Percentiles rank a stretch among this genome's conserved stretches.
Conservation (phyloP, 192 early-diverging fungal genomes). For the Backusella tarrabulga region DNA sequence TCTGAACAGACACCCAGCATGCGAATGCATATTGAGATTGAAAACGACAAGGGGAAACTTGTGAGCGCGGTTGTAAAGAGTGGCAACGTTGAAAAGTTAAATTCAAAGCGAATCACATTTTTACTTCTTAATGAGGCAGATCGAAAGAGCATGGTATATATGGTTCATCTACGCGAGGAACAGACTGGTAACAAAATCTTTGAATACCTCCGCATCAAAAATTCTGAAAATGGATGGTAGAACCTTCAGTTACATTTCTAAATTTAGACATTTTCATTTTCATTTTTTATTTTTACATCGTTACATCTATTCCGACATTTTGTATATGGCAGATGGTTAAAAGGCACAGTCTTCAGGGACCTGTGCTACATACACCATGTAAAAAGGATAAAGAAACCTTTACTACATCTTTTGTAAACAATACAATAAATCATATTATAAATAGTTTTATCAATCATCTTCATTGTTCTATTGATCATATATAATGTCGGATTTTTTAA, state of each 20-base stretch:
- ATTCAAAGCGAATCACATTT: conserved; percentile 46
- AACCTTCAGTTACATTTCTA: background rate
- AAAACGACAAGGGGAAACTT: conserved; percentile 41
- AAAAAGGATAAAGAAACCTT: background rate
- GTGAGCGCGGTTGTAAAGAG: conserved; percentile 48
- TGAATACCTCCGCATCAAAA: conserved; percentile 42
- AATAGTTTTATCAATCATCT: conserved; percentile 4
- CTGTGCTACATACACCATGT: background rate
- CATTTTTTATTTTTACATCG: background rate
- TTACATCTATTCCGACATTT: background rate
- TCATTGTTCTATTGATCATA: conserved; percentile 1
- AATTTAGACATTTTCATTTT: background rate
- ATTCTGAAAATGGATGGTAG: conserved; percentile 23
- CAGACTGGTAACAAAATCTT: conserved; percentile 41
- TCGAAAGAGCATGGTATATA: conserved; percentile 49
- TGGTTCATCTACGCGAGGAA: conserved; percentile 59
- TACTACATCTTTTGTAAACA: conserved; percentile 2
- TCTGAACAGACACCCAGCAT: conserved; percentile 50
- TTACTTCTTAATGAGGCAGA: conserved; percentile 41
- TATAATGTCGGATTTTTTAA: background rate
- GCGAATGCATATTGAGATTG: conserved; percentile 47
- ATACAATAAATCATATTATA: conserved; percentile 9
- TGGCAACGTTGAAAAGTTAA: conserved; percentile 47
- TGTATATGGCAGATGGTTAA: background rate
- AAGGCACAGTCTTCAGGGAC: background rate